These are phyloP conservation scores for Phialophora tarda DNA, from an alignment of 2,329 filamentous ascomycete species.

Conservation along the genomic window DNA sequence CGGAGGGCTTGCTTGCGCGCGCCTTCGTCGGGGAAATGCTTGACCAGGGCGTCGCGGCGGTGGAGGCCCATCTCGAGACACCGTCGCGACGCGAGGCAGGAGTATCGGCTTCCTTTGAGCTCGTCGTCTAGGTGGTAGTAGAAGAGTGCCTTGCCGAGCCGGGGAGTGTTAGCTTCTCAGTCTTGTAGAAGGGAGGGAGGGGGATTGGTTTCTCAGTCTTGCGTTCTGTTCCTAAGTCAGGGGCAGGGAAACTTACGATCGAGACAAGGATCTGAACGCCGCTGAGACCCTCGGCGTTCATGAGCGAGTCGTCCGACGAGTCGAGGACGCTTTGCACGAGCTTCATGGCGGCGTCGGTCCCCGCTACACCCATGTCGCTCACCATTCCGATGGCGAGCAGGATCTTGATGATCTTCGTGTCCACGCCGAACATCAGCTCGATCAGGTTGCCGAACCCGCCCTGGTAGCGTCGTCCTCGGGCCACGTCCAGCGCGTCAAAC, in stretches of 20 bases:
- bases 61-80: constrained; percentile 25
- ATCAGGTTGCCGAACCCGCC: constrained; percentile 12
- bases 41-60: constrained; percentile 14
- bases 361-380: constrained; percentile 1
- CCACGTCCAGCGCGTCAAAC: constrained; percentile 6
- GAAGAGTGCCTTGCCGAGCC: constrained; percentile 15
- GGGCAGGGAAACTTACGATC: constrained; percentile 12
- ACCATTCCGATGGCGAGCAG: constrained; percentile 17
- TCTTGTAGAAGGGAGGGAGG: background rate
- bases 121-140: constrained; percentile 17
- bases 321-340: constrained; percentile 17
- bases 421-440: constrained; percentile 14
- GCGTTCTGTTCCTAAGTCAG: too few species aligned
- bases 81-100: constrained; percentile 19
- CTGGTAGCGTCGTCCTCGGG: background rate
- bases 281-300: constrained; percentile 14
- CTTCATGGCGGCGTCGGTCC: constrained; percentile 5
- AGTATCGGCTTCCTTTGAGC: constrained; percentile 17
- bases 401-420: constrained; percentile 19
- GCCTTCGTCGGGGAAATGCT: constrained; percentile 14
- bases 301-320: constrained; percentile 12
- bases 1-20: constrained; percentile 15
- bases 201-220: background rate
- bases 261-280: constrained; percentile 17
- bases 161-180: background rate